These are phyloP conservation scores for Posidonia australis DNA, from an alignment of 106 monocot genomes.

Conservation along the genomic window DNA sequence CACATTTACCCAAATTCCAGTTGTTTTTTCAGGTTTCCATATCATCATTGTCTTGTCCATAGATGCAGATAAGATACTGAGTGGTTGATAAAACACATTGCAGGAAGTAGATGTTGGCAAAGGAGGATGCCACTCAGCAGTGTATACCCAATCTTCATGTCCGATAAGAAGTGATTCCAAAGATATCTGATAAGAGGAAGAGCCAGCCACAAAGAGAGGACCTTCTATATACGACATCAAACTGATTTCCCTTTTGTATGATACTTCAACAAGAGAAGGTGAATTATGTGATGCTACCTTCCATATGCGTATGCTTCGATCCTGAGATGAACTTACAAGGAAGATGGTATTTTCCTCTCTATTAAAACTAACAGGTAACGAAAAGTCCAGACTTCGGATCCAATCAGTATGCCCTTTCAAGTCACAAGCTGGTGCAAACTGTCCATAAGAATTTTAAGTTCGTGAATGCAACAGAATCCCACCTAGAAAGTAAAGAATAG, in stretches of 20 bases:
- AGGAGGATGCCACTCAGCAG: conserved; percentile 87
- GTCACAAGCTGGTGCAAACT: conserved; percentile 75
- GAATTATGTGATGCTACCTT: conserved; percentile 42
- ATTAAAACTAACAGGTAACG: conserved; percentile 43
- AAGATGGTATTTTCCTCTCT: conserved; percentile 39
- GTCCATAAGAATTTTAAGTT: conserved; percentile 5
- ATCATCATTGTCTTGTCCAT: conserved; percentile 99
- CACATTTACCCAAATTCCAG: conserved; percentile 90
- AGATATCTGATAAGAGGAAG: conserved; percentile 54
- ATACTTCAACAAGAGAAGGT: conserved; percentile 12
- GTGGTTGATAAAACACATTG: conserved; percentile 38
- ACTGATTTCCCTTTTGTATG: conserved; percentile 32
- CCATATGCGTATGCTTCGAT: conserved; percentile 95
- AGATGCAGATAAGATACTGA: conserved; percentile 90
- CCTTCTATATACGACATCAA: conserved; percentile 91
- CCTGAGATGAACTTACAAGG: conserved; percentile 94
- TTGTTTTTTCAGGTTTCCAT: conserved; percentile 88
- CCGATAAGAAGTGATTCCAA: conserved; percentile 91
- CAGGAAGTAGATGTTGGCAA: conserved; percentile 11
- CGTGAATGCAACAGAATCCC: neutral
- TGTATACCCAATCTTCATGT: conserved; percentile 99
- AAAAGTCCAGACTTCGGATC: conserved; percentile 94
- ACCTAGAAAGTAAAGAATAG: neutral
- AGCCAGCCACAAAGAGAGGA: conserved; percentile 47
- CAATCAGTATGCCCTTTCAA: conserved; percentile 95